Evolutionary conservation across 352 stramenopile species (phyloP).

Genomic region (Globisporangium paroecandrum): DNA sequence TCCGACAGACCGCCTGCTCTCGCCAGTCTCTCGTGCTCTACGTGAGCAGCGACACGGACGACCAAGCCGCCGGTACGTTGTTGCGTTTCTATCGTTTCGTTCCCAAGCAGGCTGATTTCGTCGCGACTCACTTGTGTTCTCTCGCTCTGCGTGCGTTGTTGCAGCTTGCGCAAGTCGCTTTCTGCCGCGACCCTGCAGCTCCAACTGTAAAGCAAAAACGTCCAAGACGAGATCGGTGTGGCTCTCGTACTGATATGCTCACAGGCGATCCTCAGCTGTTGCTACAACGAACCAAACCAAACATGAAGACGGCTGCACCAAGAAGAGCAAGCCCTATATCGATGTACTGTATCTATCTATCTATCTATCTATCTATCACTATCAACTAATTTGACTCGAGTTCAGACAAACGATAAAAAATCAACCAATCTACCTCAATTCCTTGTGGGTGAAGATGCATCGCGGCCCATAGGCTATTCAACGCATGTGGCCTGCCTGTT

Average conservation of each 20-base stretch:
- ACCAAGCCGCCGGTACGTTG: conserved; percentile 13
- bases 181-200: not conserved
- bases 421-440: not conserved
- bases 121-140: not conserved
- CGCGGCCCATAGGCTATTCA: not conserved
- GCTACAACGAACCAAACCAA: not conserved
- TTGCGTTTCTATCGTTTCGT: not conserved
- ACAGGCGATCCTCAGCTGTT: no score
- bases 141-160: not conserved
- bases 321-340: not conserved
- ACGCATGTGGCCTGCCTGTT: not conserved
- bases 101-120: not conserved
- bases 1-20: conserved; percentile 67
- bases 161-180: conserved; percentile 10
- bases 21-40: conserved; percentile 50
- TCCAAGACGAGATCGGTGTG: not conserved
- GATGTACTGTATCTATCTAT: no score
- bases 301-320: not conserved
- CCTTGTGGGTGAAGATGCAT: not conserved
- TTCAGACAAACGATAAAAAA: not conserved
- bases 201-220: not conserved
- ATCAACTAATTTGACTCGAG: not conserved
- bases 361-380: not conserved
- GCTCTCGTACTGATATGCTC: not conserved
- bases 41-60: conserved; percentile 23